Conservation (phyloP, 2,329 filamentous ascomycete genomes). For the Colletotrichum camelliae region DNA sequence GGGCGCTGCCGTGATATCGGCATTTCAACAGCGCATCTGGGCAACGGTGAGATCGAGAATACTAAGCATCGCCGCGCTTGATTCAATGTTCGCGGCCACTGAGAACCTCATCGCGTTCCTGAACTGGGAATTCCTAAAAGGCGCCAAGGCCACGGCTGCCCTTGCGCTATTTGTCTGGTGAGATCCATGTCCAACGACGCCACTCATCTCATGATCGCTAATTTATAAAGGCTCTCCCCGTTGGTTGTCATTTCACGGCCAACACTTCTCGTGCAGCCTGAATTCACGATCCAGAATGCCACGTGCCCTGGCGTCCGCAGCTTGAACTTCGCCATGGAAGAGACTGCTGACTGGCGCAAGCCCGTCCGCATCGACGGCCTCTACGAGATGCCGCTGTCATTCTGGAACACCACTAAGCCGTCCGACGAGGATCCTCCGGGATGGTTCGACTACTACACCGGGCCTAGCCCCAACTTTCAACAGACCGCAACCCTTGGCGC, state of each 20-base stretch:
- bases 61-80: slow-evolving; percentile 23
- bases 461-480: slow-evolving; percentile 28
- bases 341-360: slow-evolving; percentile 35
- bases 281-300: slow-evolving; percentile 27
- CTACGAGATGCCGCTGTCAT: slow-evolving; percentile 31
- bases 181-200: neutral
- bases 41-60: slow-evolving; percentile 24
- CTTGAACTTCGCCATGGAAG: slow-evolving; percentile 39
- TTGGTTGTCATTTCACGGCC: slow-evolving; percentile 43
- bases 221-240: slow-evolving; percentile 28
- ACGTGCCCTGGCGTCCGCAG: slow-evolving; percentile 34
- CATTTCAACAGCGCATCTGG: slow-evolving; percentile 26
- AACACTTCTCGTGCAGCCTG: slow-evolving; percentile 37
- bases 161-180: slow-evolving; percentile 40
- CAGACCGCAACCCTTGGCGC: slow-evolving; percentile 33
- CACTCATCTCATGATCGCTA: neutral
- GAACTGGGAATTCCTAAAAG: slow-evolving; percentile 32
- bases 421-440: slow-evolving; percentile 21
- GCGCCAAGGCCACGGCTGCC: slow-evolving; percentile 36
- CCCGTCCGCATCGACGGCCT: slow-evolving; percentile 33
- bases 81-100: slow-evolving; percentile 37
- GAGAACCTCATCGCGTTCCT: slow-evolving; percentile 33
- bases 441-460: slow-evolving; percentile 39
- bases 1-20: slow-evolving; percentile 35
- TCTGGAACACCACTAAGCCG: slow-evolving; percentile 37